These are phyloP conservation scores for Capsicum pubescens DNA, from an alignment of 257 asterid species.

Conservation along the genomic window DNA sequence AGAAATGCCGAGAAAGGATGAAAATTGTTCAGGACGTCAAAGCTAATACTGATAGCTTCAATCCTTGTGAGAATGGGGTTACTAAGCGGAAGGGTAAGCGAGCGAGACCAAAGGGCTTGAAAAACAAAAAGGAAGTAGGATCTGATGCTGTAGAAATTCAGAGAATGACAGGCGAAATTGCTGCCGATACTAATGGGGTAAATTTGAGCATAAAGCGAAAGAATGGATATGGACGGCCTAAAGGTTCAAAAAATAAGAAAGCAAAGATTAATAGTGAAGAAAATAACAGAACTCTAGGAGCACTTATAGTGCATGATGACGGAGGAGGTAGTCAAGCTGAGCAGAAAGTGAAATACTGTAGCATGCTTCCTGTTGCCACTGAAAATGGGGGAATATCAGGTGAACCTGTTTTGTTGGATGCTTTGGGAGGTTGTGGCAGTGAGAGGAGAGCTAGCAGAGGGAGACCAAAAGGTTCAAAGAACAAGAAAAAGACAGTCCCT, in stretches of 20 bases:
- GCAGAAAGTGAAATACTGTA: conserved; percentile 20
- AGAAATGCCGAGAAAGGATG: conserved; percentile 32
- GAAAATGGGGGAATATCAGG: neutral
- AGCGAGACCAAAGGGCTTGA: conserved; percentile 31
- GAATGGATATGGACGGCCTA: conserved; percentile 35
- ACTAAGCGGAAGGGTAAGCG: conserved; percentile 21
- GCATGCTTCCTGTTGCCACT: conserved; percentile 26
- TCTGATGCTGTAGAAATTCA: neutral
- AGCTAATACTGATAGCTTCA: conserved; percentile 8
- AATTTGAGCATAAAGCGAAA: conserved; percentile 2
- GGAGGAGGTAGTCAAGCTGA: conserved; percentile 24
- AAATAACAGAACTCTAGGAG: conserved; percentile 8
- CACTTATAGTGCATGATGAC: neutral
- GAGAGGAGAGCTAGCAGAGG: conserved; percentile 16
- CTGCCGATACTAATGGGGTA: neutral
- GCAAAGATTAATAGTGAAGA: conserved; percentile 14
- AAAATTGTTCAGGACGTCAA: conserved; percentile 27
- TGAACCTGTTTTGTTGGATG: conserved; percentile 1
- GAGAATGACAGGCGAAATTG: neutral
- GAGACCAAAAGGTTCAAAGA: conserved; percentile 35
- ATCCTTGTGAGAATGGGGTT: conserved; percentile 7
- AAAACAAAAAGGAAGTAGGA: conserved; percentile 27
- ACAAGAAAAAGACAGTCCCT: conserved; percentile 29
- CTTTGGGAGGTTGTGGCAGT: conserved; percentile 8
- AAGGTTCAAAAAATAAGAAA: conserved; percentile 37